These are phyloP conservation scores for Alternaria arbusti DNA, from an alignment of 2,329 filamentous ascomycete species.

Conservation along the genomic window DNA sequence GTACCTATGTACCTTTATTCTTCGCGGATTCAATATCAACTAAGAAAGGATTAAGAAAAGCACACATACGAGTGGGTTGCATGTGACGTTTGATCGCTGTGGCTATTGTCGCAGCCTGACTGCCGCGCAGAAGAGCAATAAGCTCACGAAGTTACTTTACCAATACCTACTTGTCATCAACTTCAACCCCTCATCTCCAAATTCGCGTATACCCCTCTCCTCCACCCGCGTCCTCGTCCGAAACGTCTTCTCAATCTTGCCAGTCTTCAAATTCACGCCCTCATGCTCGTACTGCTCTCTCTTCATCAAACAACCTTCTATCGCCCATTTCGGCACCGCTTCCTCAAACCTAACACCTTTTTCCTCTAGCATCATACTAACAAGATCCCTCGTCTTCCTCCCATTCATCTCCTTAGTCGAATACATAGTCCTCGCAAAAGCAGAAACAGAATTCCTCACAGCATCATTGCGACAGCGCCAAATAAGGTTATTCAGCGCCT, in stretches of 20 bases:
- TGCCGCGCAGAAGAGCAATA: not conserved
- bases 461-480: slow-evolving; percentile 43
- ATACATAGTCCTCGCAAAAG: slow-evolving; percentile 38
- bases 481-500: slow-evolving; percentile 38
- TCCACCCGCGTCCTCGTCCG: slow-evolving; percentile 33
- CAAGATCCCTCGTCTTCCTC: slow-evolving; percentile 29
- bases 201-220: slow-evolving; percentile 34
- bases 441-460: slow-evolving; percentile 35
- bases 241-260: slow-evolving; percentile 24
- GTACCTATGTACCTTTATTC: not conserved
- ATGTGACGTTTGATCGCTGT: not conserved
- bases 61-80: not conserved
- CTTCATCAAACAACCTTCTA: slow-evolving; percentile 41
- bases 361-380: slow-evolving; percentile 32
- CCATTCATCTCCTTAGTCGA: slow-evolving; percentile 32
- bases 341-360: slow-evolving; percentile 33
- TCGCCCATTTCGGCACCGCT: slow-evolving; percentile 39
- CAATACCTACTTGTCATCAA: slow-evolving; percentile 36
- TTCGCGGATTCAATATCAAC: not conserved
- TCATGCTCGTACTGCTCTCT: slow-evolving; percentile 39
- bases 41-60: not conserved
- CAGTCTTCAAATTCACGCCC: slow-evolving; percentile 38
- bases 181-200: slow-evolving; percentile 30
- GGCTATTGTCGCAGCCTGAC: not conserved
- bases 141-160: slow-evolving; percentile 3